Conservation (phyloP, 1,284 basidiomycete genomes). For the Sutorius eximius region DNA sequence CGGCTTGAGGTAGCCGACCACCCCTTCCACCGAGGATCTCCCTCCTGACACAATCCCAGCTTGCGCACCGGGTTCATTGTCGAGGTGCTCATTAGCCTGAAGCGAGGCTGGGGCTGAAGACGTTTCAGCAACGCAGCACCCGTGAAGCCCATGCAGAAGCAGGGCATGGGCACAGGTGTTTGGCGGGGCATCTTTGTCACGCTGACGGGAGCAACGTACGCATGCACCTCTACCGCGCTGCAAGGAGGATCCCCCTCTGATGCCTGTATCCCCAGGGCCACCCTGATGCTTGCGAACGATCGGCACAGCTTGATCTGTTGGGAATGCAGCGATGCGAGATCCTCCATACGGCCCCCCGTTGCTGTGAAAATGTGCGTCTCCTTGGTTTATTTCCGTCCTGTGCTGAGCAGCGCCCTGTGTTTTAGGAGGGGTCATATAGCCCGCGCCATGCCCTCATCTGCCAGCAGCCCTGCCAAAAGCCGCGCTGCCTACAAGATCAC, state of each 20-base stretch:
- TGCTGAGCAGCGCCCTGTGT: not conserved
- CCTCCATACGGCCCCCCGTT: conserved; percentile 88
- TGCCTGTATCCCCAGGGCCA: conserved; percentile 68
- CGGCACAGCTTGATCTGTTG: conserved; percentile 80
- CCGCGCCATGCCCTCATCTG: conserved; percentile 93
- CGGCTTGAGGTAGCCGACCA: conserved; percentile 52
- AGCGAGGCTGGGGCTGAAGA: conserved; percentile 39
- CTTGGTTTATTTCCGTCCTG: conserved; percentile 1
- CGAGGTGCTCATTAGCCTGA: conserved; percentile 86
- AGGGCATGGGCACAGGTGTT: conserved; percentile 99
- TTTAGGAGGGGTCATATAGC: conserved; percentile 88
- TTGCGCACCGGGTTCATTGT: conserved; percentile 90
- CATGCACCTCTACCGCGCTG: conserved; percentile 1
- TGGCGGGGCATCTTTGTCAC: conserved; percentile 89
- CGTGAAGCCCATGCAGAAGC: conserved; percentile 80
- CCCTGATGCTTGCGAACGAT: conserved; percentile 85
- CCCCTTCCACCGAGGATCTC: not conserved
- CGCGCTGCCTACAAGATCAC: conserved; percentile 89
- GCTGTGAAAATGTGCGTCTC: conserved; percentile 77
- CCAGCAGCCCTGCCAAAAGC: conserved; percentile 69
- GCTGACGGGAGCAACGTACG: conserved; percentile 91
- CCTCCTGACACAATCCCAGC: conserved; percentile 40
- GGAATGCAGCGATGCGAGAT: conserved; percentile 95
- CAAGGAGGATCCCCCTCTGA: not conserved
- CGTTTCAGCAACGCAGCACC: conserved; percentile 53